Percentiles rank a stretch among this genome's conserved stretches.
Evolutionary conservation across 2,329 filamentous ascomycete species (phyloP).

Genomic region (Orbilia brochopaga): DNA sequence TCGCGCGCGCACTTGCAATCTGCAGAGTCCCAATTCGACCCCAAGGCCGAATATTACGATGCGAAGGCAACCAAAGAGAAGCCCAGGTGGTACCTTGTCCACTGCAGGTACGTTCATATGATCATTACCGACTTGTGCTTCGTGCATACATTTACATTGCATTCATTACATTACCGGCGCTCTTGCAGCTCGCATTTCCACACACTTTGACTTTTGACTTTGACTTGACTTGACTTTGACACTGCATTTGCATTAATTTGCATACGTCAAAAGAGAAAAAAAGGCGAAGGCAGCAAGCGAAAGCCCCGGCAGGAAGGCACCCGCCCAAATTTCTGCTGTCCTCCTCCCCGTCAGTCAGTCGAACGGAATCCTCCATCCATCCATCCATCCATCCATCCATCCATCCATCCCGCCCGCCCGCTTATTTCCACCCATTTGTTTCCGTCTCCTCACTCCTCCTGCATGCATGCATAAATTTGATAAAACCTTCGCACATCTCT

Average conservation of each 20-base stretch:
- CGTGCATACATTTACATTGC: not conserved
- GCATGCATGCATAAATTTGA: conserved; percentile 1
- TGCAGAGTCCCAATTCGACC: conserved; percentile 72
- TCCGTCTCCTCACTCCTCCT: too few species aligned
- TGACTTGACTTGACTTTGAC: too few species aligned
- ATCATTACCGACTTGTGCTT: too few species aligned
- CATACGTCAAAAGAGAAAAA: conserved; percentile 3
- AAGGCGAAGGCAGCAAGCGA: not conserved
- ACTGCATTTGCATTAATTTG: not conserved
- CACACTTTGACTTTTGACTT: not conserved
- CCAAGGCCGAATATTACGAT: conserved; percentile 81
- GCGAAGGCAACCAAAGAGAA: conserved; percentile 71
- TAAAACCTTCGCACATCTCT: conserved; percentile 8
- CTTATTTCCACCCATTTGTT: not conserved
- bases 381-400: not conserved
- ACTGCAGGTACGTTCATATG: conserved; percentile 59
- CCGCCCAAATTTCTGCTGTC: too few species aligned
- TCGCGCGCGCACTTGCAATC: conserved; percentile 4
- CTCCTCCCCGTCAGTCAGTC: too few species aligned
- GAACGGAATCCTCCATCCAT: too few species aligned
- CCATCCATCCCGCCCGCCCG: not conserved
- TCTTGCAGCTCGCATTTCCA: too few species aligned
- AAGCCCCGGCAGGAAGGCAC: not conserved
- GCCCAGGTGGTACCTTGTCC: conserved; percentile 86
- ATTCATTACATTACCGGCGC: too few species aligned